phyloP scores from a whole-genome alignment of 768 basidiomycete genomes.

The Steccherinum ochraceum region DNA sequence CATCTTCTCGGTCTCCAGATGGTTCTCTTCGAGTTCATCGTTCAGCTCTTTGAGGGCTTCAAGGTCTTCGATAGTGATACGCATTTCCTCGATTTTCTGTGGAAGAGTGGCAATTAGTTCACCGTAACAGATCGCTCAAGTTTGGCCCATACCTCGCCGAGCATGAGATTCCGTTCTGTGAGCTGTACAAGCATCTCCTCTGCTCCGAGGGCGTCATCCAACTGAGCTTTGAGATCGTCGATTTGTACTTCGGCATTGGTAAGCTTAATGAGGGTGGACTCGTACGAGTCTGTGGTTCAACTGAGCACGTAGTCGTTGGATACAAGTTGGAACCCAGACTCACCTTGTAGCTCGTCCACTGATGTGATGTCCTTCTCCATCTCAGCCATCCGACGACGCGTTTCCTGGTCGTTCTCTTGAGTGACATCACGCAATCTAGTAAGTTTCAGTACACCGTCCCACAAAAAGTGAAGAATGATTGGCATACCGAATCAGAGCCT shows the following conservation, averaged over 20 bases:
- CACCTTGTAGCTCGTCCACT: slow-evolving; percentile 78
- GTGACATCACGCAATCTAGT: slow-evolving; percentile 81
- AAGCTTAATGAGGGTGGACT: slow-evolving; percentile 72
- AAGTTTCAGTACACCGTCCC: not conserved
- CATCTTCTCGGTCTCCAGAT: slow-evolving; percentile 87
- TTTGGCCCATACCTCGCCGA: slow-evolving; percentile 69
- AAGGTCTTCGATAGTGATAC: slow-evolving; percentile 91
- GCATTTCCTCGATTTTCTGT: slow-evolving; percentile 97
- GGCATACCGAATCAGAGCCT: slow-evolving; percentile 77
- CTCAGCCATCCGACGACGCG: slow-evolving; percentile 71
- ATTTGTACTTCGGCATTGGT: slow-evolving; percentile 87
- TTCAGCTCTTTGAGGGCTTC: slow-evolving; percentile 94
- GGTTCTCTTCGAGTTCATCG: slow-evolving; percentile 96
- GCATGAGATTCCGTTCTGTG: slow-evolving; percentile 87
- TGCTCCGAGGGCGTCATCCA: slow-evolving; percentile 91
- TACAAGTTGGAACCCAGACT: not conserved
- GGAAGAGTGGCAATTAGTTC: not conserved
- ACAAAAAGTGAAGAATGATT: not conserved
- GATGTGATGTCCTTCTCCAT: slow-evolving; percentile 84
- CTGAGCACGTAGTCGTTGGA: slow-evolving; percentile 4
- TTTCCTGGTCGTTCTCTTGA: slow-evolving; percentile 81
- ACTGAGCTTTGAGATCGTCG: slow-evolving; percentile 88
- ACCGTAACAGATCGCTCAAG: not conserved
- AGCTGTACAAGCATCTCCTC: slow-evolving; percentile 96
- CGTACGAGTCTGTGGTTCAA: slow-evolving; percentile 46